Conservation (phyloP, 805 yeast genomes). For the Spathaspora arborariae region DNA sequence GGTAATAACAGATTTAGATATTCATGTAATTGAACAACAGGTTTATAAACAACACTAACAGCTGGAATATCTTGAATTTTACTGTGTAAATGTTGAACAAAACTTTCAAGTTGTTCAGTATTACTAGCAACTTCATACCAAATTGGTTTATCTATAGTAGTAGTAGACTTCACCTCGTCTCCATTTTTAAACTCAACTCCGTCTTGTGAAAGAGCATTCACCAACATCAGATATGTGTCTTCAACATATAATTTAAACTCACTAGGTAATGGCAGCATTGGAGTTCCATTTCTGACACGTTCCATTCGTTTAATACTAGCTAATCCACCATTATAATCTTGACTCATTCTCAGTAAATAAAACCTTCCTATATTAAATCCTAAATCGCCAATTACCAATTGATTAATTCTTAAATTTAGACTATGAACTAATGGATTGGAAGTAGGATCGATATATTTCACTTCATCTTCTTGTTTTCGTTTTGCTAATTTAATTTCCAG, state of each 20-base stretch:
- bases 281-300: conserved; percentile 13
- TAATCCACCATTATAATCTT: conserved; percentile 32
- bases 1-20: conserved; percentile 27
- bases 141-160: conserved; percentile 9
- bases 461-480: conserved; percentile 18
- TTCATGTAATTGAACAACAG: conserved; percentile 20
- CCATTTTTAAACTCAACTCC: conserved; percentile 35
- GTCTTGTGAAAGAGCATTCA: conserved; percentile 20
- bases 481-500: conserved; percentile 27
- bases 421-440: conserved; percentile 34
- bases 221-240: conserved; percentile 33
- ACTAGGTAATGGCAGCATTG: conserved; percentile 16
- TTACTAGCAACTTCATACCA: conserved; percentile 38
- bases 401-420: conserved; percentile 30
- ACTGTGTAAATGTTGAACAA: conserved; percentile 20
- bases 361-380: conserved; percentile 41
- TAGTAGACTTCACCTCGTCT: conserved; percentile 17
- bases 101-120: conserved; percentile 22
- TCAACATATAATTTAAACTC: conserved; percentile 39
- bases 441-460: conserved; percentile 35
- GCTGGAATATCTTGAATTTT: conserved; percentile 17
- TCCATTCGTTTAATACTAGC: conserved; percentile 32
- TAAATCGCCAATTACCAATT: conserved; percentile 34
- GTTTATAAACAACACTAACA: conserved; percentile 5
- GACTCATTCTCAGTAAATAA: conserved; percentile 34